These are phyloP conservation scores for Sporothrix brasiliensis DNA, from an alignment of 2,329 filamentous ascomycete genomes.

Conservation along the genomic window DNA sequence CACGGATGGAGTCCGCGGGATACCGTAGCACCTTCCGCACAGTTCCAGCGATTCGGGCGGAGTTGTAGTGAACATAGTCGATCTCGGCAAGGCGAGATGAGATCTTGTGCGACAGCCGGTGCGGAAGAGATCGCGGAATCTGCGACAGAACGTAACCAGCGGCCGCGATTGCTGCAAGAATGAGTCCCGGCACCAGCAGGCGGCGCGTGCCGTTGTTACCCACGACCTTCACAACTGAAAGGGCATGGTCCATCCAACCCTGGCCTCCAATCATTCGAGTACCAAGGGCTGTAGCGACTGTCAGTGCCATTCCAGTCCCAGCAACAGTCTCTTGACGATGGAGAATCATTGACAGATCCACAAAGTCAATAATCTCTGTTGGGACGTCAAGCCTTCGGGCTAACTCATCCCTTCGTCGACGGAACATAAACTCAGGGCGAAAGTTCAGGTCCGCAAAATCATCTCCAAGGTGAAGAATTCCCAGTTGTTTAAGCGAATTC, in stretches of 20 bases:
- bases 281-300: conserved; percentile 82
- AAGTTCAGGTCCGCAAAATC: conserved; percentile 86
- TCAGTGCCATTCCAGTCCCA: conserved; percentile 91
- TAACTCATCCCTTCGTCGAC: conserved; percentile 75
- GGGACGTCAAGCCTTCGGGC: conserved; percentile 85
- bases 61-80: conserved; percentile 92
- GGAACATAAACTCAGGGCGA: conserved; percentile 92
- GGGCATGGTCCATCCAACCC: conserved; percentile 84
- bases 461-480: conserved; percentile 83
- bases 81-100: conserved; percentile 75
- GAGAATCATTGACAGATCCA: conserved; percentile 80
- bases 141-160: conserved; percentile 80
- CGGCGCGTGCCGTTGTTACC: conserved; percentile 79
- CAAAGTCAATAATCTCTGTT: conserved; percentile 89
- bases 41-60: conserved; percentile 78
- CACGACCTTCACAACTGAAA: conserved; percentile 78
- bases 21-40: conserved; percentile 87
- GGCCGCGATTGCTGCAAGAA: conserved; percentile 73
- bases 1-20: conserved; percentile 82
- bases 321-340: conserved; percentile 94
- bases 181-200: conserved; percentile 76
- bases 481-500: conserved; percentile 83
- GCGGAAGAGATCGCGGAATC: conserved; percentile 86
- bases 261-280: conserved; percentile 78
- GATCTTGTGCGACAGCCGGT: conserved; percentile 82